phyloP scores from a whole-genome alignment of 2,329 filamentous ascomycete species.

The Colletotrichum phormii region DNA sequence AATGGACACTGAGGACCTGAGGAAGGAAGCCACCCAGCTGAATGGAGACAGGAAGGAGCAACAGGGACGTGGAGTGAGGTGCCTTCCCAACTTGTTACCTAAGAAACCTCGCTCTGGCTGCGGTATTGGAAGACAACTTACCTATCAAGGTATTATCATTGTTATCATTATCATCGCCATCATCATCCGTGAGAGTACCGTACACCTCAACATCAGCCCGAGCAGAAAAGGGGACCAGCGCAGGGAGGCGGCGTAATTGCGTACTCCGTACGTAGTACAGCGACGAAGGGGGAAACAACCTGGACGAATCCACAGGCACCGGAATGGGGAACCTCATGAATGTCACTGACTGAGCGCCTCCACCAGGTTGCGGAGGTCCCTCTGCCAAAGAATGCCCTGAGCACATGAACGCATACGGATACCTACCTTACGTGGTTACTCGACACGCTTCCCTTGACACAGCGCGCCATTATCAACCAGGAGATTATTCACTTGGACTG shows the following conservation, averaged over 20 bases:
- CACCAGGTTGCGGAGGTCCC: not conserved
- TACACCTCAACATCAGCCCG: not conserved
- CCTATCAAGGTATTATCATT: too few relatives aligned
- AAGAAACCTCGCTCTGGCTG: too few relatives aligned
- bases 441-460: not conserved
- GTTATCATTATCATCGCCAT: too few relatives aligned
- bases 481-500: not conserved
- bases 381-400: not conserved
- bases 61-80: too few relatives aligned
- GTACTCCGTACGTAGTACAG: not conserved
- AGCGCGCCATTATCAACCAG: not conserved
- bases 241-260: not conserved
- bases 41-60: not conserved
- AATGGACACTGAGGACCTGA: not conserved
- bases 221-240: not conserved
- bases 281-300: not conserved
- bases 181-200: not conserved
- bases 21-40: slow-evolving; percentile 1
- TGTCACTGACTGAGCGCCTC: slow-evolving; percentile 15
- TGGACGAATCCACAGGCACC: not conserved
- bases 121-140: too few relatives aligned
- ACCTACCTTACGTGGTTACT: too few relatives aligned
- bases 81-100: not conserved
- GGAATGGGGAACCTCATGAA: not conserved
- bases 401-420: not conserved